These are phyloP conservation scores for Bolboschoenus planiculmis DNA, from an alignment of 176 grass and related monocot genomes.

Conservation along the genomic window DNA sequence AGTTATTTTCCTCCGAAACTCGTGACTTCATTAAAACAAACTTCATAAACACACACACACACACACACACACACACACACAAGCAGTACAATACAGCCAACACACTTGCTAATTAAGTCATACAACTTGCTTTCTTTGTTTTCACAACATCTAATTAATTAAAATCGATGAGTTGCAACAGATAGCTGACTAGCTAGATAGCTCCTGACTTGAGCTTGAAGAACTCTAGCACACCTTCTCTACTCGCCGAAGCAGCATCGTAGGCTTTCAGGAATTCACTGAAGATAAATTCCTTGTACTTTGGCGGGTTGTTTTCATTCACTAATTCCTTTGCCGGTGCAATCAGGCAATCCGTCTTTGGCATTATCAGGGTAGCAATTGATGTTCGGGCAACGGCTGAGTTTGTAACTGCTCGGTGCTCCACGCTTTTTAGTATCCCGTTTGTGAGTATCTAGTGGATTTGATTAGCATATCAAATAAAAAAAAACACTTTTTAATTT, in stretches of 20 bases:
- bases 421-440: conserved; percentile 28
- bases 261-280: conserved; percentile 27
- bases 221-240: conserved; percentile 27
- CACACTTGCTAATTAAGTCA: neutral
- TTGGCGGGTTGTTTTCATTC: conserved; percentile 5
- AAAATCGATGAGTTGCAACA: neutral
- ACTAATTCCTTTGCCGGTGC: conserved; percentile 20
- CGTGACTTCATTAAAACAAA: neutral
- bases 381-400: conserved; percentile 21
- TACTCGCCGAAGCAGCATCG: conserved; percentile 17
- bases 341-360: conserved; percentile 23
- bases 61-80: too few species aligned
- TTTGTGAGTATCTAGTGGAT: conserved; percentile 33
- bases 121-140: neutral
- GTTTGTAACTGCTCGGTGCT: conserved; percentile 35
- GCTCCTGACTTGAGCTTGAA: conserved; percentile 23
- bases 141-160: neutral
- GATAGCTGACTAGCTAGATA: neutral
- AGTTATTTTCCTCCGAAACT: neutral
- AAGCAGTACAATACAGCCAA: neutral
- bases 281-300: conserved; percentile 28
- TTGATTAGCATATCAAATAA: neutral
- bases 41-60: too few species aligned
- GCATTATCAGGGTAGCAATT: conserved; percentile 32
- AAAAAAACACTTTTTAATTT: neutral